Conservation (phyloP, 208 protist species). For the Novymonas esmeraldas region DNA sequence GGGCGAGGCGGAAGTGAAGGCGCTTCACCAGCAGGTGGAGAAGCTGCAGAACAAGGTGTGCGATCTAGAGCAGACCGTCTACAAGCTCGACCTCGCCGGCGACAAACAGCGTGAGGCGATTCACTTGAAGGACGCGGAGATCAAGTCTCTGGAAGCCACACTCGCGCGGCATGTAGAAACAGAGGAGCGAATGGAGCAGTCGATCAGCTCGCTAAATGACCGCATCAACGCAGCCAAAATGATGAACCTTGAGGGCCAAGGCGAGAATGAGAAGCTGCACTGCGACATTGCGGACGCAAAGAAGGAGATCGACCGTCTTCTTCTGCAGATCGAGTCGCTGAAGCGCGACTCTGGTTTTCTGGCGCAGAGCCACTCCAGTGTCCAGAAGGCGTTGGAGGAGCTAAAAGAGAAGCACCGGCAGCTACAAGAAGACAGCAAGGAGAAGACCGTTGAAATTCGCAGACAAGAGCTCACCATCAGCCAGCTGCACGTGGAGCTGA, state of each 20-base stretch:
- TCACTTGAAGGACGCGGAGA: constrained; percentile 74
- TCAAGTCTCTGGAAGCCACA: constrained; percentile 55
- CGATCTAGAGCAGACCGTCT: constrained; percentile 67
- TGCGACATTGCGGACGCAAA: constrained; percentile 55
- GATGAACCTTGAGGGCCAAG: constrained; percentile 64
- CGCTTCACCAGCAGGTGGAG: constrained; percentile 49
- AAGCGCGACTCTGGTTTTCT: constrained; percentile 54
- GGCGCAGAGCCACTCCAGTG: constrained; percentile 37
- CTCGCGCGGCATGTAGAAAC: constrained; percentile 43
- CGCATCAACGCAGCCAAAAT: constrained; percentile 71
- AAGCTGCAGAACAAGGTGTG: constrained; percentile 63
- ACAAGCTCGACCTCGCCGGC: constrained; percentile 67
- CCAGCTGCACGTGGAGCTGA: constrained; percentile 64
- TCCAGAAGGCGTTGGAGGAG: constrained; percentile 66
- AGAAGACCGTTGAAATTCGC: constrained; percentile 61
- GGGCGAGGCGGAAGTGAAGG: constrained; percentile 44
- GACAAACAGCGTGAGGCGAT: constrained; percentile 70
- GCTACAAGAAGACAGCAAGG: constrained; percentile 62
- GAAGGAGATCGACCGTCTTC: constrained; percentile 61
- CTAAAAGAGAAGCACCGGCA: constrained; percentile 43
- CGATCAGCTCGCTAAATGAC: constrained; percentile 73
- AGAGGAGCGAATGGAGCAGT: constrained; percentile 71
- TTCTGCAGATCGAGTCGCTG: constrained; percentile 47
- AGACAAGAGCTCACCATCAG: constrained; percentile 67
- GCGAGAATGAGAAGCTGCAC: constrained; percentile 61